Conservation (phyloP, 129 eudicot genomes). For the Lonicera japonica region DNA sequence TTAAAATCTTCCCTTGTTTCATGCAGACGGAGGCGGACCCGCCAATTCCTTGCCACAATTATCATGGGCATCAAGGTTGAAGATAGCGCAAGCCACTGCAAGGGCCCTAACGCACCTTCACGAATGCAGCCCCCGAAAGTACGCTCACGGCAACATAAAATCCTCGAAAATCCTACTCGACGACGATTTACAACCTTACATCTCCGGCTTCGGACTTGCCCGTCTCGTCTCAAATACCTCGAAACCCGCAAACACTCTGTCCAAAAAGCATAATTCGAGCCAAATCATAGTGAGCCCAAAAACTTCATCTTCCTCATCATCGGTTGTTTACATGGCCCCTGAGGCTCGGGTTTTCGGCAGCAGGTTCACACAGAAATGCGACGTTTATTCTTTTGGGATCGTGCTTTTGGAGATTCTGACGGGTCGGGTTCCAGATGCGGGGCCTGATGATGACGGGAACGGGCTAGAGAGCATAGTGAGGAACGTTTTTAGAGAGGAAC, state of each 20-base stretch:
- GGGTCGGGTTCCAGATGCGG: conserved; percentile 50
- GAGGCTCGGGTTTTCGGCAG: conserved; percentile 50
- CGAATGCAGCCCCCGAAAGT: conserved; percentile 81
- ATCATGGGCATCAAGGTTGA: conserved; percentile 74
- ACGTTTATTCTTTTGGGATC: conserved; percentile 77
- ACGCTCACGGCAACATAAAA: conserved; percentile 82
- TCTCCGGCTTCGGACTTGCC: conserved; percentile 78
- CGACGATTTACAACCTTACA: conserved; percentile 65
- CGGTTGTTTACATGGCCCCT: conserved; percentile 51
- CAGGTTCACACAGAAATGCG: conserved; percentile 62
- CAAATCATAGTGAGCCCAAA: conserved; percentile 31
- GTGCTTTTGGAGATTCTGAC: conserved; percentile 78
- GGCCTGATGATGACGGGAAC: conserved; percentile 40
- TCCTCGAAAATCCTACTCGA: conserved; percentile 87
- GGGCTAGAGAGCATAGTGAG: conserved; percentile 64
- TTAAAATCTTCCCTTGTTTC: neutral
- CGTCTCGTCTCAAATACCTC: conserved; percentile 47
- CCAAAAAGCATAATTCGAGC: conserved; percentile 40
- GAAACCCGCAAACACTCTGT: conserved; percentile 24
- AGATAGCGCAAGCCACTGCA: conserved; percentile 76
- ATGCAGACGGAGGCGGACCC: conserved; percentile 42
- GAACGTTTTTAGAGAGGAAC: conserved; percentile 71
- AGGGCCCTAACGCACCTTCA: conserved; percentile 79
- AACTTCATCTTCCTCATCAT: conserved; percentile 32
- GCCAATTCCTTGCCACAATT: conserved; percentile 54